Percentiles rank a stretch among this genome's conserved stretches.
phyloP scores from a whole-genome alignment of 306 rosid genomes.

The Corylus americana region DNA sequence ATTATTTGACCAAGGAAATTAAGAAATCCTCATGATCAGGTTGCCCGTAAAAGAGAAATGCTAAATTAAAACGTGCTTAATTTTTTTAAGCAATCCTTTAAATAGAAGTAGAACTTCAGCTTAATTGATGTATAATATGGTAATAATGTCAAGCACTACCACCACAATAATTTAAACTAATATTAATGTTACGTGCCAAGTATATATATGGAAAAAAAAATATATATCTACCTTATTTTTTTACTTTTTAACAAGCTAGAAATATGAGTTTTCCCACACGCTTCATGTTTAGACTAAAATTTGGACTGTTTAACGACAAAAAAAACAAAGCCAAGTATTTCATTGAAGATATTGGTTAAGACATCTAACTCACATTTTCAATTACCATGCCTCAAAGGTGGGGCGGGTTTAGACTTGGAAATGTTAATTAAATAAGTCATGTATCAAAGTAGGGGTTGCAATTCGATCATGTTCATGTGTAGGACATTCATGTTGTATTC shows the following conservation, averaged over 20 bases:
- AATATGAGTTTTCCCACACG: neutral
- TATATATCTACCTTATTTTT: no score
- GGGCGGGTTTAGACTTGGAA: neutral
- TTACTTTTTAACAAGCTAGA: constrained; percentile 9
- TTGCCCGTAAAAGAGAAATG: neutral
- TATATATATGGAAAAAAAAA: no score
- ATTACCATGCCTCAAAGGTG: neutral
- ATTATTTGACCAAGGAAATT: no score
- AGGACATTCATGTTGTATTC: no score
- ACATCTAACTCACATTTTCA: neutral
- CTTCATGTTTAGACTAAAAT: neutral
- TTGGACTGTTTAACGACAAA: no score
- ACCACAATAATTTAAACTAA: neutral
- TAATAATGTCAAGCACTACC: neutral
- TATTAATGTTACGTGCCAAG: no score
- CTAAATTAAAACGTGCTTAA: neutral
- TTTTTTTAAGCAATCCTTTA: neutral
- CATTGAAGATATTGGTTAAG: neutral
- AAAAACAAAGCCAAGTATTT: no score
- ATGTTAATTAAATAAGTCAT: no score
- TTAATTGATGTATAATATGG: neutral
- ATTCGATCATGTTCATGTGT: no score
- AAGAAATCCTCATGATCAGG: no score
- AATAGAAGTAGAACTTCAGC: neutral
- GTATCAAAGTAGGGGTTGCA: no score